phyloP scores from a whole-genome alignment of 2,329 filamentous ascomycete species.

The Hortaea werneckii region DNA sequence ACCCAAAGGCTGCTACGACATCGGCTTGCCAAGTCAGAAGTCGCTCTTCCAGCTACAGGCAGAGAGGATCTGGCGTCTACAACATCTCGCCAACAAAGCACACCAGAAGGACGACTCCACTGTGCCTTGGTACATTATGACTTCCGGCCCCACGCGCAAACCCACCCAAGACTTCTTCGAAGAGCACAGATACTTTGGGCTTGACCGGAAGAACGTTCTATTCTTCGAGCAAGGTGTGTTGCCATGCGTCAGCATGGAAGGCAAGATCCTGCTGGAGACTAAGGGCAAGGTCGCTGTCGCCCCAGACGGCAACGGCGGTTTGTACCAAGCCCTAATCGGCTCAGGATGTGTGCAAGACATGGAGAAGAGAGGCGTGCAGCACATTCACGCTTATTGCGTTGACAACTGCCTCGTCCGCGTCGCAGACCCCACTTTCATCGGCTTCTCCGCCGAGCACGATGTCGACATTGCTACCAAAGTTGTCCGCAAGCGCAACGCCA shows the following conservation, averaged over 20 bases:
- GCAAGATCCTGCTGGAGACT: conserved; percentile 88
- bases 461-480: conserved; percentile 98
- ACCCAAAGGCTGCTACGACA: conserved; percentile 96
- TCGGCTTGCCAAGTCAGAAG: conserved; percentile 85
- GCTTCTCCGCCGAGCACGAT: conserved; percentile 76
- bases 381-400: conserved; percentile 96
- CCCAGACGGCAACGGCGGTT: conserved; percentile 91
- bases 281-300: conserved; percentile 88
- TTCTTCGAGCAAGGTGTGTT: conserved; percentile 97
- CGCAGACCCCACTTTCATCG: conserved; percentile 92
- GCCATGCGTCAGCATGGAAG: conserved; percentile 93
- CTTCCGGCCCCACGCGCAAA: conserved; percentile 81
- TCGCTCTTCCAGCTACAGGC: conserved; percentile 96
- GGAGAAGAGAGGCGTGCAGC: conserved; percentile 77
- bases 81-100: conserved; percentile 67
- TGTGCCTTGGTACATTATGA: conserved; percentile 99
- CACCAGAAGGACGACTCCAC: conserved; percentile 51
- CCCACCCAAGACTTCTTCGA: conserved; percentile 92
- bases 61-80: conserved; percentile 80
- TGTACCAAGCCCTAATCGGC: conserved; percentile 82
- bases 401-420: conserved; percentile 99
- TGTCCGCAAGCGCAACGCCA: conserved; percentile 95
- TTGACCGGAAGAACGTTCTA: conserved; percentile 72
- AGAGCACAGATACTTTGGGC: conserved; percentile 81
- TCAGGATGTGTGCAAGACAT: conserved; percentile 79